Conservation (phyloP, 306 rosid genomes). For the Casuarina glauca region DNA sequence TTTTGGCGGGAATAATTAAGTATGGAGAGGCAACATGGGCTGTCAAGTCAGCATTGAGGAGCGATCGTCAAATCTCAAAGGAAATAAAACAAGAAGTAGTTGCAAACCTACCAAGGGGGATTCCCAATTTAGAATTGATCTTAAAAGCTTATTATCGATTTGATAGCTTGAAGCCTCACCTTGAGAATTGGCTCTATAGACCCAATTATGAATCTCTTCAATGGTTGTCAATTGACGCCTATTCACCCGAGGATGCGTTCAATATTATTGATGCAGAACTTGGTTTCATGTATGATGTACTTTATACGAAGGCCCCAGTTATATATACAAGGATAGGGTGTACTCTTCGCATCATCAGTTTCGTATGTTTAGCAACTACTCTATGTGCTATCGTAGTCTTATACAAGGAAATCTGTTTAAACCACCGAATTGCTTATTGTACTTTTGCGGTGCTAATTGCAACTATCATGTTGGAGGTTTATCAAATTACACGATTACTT, state of each 20-base stretch:
- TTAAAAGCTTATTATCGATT: conserved; percentile 61
- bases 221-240: conserved; percentile 33
- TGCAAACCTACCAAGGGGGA: conserved; percentile 38
- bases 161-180: conserved; percentile 56
- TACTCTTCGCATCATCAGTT: conserved; percentile 5
- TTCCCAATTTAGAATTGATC: conserved; percentile 49
- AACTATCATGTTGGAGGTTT: conserved; percentile 51
- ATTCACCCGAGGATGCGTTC: conserved; percentile 29
- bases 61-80: background rate
- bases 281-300: background rate
- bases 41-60: conserved; percentile 41
- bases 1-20: conserved; percentile 16
- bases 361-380: background rate
- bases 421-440: conserved; percentile 23
- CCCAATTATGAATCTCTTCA: conserved; percentile 53
- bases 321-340: background rate
- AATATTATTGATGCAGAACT: background rate
- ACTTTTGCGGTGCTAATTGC: conserved; percentile 43
- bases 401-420: conserved; percentile 1
- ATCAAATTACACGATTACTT: conserved; percentile 52
- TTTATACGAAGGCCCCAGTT: background rate
- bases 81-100: conserved; percentile 45
- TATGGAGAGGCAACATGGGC: conserved; percentile 4
- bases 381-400: conserved; percentile 22
- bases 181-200: conserved; percentile 53